Percentiles rank a stretch among this genome's conserved stretches.
phyloP scores from a whole-genome alignment of 2,329 filamentous ascomycete genomes.

The Plectosphaerella cucumerina region DNA sequence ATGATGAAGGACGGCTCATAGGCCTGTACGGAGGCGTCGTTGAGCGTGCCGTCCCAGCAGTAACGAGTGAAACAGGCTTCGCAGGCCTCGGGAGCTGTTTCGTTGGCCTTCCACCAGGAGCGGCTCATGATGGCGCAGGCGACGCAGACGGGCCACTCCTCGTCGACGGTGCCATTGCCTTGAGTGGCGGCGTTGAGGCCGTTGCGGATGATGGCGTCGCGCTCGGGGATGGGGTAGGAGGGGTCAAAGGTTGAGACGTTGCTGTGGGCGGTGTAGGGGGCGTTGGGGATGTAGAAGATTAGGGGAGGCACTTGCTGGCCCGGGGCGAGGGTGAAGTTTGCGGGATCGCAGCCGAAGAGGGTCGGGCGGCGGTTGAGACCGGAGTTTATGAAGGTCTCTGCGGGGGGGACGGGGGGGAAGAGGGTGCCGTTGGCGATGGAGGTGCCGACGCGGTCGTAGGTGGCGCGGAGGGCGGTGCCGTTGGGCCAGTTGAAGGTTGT shows the following conservation, averaged over 20 bases:
- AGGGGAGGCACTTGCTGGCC: conserved; percentile 53
- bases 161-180: conserved; percentile 72
- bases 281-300: conserved; percentile 83
- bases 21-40: conserved; percentile 10
- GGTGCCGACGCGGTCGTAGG: conserved; percentile 48
- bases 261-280: conserved; percentile 70
- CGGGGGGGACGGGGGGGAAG: conserved; percentile 56
- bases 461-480: conserved; percentile 53
- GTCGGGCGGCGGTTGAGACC: conserved; percentile 55
- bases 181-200: conserved; percentile 80
- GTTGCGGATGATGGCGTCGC: conserved; percentile 80
- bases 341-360: conserved; percentile 58
- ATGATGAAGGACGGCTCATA: conserved; percentile 28
- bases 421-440: conserved; percentile 46
- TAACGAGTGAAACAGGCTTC: conserved; percentile 72
- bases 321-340: conserved; percentile 49
- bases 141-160: conserved; percentile 76
- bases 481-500: conserved; percentile 55
- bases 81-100: conserved; percentile 67
- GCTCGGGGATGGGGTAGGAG: conserved; percentile 58
- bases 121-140: conserved; percentile 82
- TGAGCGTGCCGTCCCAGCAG: conserved; percentile 84
- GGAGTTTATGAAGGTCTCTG: conserved; percentile 51
- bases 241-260: conserved; percentile 78
- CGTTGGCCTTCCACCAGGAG: conserved; percentile 67